These are phyloP conservation scores for Linum usitatissimum DNA, from an alignment of 345 rosid genomes.

Conservation along the genomic window DNA sequence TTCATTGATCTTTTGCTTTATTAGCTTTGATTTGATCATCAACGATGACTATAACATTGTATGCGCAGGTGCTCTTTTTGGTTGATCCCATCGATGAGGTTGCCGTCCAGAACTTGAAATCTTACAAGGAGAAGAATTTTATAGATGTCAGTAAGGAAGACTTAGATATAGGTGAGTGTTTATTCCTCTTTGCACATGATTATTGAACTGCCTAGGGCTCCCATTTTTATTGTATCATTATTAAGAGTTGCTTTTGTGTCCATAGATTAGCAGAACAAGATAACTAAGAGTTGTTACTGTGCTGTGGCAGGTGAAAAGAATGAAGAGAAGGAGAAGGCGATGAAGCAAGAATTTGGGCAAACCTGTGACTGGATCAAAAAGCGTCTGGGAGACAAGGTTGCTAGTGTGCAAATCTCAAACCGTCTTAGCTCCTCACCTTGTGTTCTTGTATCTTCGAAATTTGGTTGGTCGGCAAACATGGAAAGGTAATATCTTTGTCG, in stretches of 20 bases:
- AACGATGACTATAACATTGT: constrained; percentile 7
- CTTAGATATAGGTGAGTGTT: constrained; percentile 66
- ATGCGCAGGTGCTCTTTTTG: constrained; percentile 56
- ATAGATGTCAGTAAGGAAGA: constrained; percentile 98
- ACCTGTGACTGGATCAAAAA: constrained; percentile 98
- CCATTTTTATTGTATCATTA: not conserved
- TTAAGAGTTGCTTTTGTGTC: not conserved
- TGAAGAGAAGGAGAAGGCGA: constrained; percentile 71
- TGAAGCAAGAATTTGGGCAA: constrained; percentile 72
- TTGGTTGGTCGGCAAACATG: constrained; percentile 99
- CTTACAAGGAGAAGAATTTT: constrained; percentile 92
- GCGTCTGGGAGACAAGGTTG: constrained; percentile 77
- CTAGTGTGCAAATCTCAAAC: constrained; percentile 76
- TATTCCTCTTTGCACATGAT: not conserved
- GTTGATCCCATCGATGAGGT: constrained; percentile 95
- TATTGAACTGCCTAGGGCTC: not conserved
- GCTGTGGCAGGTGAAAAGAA: constrained; percentile 62
- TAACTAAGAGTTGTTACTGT: constrained; percentile 12
- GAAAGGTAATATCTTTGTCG: constrained; percentile 46
- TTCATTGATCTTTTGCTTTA: constrained; percentile 1
- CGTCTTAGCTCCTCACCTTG: constrained; percentile 93
- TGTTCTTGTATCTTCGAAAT: constrained; percentile 86
- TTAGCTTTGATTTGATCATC: constrained; percentile 3
- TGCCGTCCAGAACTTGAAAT: constrained; percentile 76
- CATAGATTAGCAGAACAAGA: not conserved